A percentile compares a stretch with the other conserved stretches of the same genome.
These are phyloP conservation scores for Dothiorella sarmentorum DNA, from an alignment of 2,329 filamentous ascomycete genomes.

Conservation along the genomic window DNA sequence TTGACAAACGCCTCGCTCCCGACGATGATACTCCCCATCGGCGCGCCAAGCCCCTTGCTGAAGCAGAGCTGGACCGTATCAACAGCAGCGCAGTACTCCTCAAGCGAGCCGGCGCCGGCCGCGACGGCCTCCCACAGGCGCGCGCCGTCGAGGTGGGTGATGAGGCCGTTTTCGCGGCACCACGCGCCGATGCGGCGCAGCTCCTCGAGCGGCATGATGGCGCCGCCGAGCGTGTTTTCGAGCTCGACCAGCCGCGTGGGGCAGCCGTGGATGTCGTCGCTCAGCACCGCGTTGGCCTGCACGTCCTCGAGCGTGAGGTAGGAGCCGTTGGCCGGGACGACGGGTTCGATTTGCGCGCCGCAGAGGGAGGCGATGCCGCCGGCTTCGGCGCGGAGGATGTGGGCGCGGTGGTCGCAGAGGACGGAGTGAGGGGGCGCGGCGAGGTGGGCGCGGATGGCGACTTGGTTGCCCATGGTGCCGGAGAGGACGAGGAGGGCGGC, in stretches of 20 bases:
- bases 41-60: slow-evolving; percentile 77
- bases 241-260: slow-evolving; percentile 78
- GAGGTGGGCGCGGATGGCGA: slow-evolving; percentile 74
- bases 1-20: slow-evolving; percentile 57
- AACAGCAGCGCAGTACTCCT: slow-evolving; percentile 65
- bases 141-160: slow-evolving; percentile 75
- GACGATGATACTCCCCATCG: slow-evolving; percentile 73
- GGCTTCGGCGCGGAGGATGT: slow-evolving; percentile 70
- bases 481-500: slow-evolving; percentile 77
- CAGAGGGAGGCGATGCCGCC: slow-evolving; percentile 67
- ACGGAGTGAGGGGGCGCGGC: slow-evolving; percentile 76
- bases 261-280: slow-evolving; percentile 70
- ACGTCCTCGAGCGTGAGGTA: slow-evolving; percentile 78
- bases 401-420: slow-evolving; percentile 73
- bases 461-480: slow-evolving; percentile 92
- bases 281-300: slow-evolving; percentile 59
- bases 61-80: slow-evolving; percentile 77
- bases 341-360: slow-evolving; percentile 65
- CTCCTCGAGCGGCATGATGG: slow-evolving; percentile 73
- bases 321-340: slow-evolving; percentile 66
- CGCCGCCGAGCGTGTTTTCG: slow-evolving; percentile 81
- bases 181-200: slow-evolving; percentile 66
- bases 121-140: slow-evolving; percentile 78
- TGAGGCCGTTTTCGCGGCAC: slow-evolving; percentile 59
- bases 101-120: slow-evolving; percentile 62